phyloP scores from a whole-genome alignment of 129 eudicot genomes.

The Apium graveolens region DNA sequence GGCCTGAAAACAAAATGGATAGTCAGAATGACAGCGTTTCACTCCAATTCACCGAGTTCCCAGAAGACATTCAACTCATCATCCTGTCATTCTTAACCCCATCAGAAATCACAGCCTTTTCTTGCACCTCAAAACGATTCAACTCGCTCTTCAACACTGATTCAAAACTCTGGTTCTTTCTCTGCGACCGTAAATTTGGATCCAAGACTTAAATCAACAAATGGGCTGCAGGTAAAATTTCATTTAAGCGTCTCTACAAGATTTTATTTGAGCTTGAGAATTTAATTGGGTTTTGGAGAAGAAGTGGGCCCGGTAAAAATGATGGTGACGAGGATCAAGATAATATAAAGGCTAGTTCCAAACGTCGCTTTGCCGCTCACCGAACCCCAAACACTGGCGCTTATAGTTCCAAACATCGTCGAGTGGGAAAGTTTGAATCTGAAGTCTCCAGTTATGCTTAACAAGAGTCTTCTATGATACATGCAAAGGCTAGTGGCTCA shows the following conservation, averaged over 20 bases:
- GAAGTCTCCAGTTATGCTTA: too few relatives aligned
- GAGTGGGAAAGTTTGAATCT: too few relatives aligned
- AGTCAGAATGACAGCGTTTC: constrained; percentile 13
- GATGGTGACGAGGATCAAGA: background rate
- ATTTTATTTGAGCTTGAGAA: constrained; percentile 51
- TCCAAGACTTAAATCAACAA: constrained; percentile 57
- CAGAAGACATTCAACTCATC: constrained; percentile 91
- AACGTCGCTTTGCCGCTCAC: too few relatives aligned
- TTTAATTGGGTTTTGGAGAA: constrained; percentile 84
- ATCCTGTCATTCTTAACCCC: constrained; percentile 74
- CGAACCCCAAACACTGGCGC: too few relatives aligned
- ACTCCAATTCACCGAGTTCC: constrained; percentile 55
- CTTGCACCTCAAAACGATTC: constrained; percentile 73
- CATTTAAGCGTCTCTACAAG: constrained; percentile 52
- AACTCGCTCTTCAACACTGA: constrained; percentile 47
- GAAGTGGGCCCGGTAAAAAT: constrained; percentile 27
- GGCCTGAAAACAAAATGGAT: constrained; percentile 18
- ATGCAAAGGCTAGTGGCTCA: too few relatives aligned
- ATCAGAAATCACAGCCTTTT: constrained; percentile 57
- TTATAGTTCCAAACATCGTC: too few relatives aligned
- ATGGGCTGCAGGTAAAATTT: constrained; percentile 59
- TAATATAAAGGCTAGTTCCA: too few relatives aligned
- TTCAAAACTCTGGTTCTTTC: constrained; percentile 60
- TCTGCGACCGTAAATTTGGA: constrained; percentile 62
- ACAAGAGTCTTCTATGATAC: too few relatives aligned